phyloP scores from a whole-genome alignment of 2,329 filamentous ascomycete genomes.

The Paramyrothecium sp. region DNA sequence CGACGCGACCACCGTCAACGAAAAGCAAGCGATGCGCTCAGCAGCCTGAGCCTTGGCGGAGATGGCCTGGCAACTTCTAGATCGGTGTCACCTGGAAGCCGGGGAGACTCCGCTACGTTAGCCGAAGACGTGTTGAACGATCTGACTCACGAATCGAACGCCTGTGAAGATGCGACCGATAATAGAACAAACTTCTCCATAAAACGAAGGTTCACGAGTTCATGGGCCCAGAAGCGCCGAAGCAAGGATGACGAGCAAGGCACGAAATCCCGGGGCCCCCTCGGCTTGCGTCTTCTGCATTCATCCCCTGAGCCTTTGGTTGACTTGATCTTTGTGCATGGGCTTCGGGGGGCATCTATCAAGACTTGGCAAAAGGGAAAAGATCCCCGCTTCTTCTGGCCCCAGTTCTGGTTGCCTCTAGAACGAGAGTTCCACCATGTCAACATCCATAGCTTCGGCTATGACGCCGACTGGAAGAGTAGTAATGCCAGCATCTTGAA shows the following conservation, averaged over 20 bases:
- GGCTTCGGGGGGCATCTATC: slow-evolving; percentile 35
- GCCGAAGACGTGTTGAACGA: too few relatives aligned
- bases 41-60: background rate
- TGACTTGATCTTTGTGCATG: slow-evolving; percentile 41
- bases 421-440: slow-evolving; percentile 25
- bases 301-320: slow-evolving; percentile 25
- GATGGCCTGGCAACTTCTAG: background rate
- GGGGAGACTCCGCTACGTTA: background rate
- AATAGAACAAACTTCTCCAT: background rate
- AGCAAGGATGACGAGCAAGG: background rate
- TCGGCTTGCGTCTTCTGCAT: slow-evolving; percentile 23
- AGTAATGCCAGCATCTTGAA: slow-evolving; percentile 15
- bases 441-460: slow-evolving; percentile 28
- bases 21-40: background rate
- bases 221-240: background rate
- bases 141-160: background rate
- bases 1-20: background rate
- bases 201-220: background rate
- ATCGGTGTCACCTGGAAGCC: background rate
- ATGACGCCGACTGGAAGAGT: slow-evolving; percentile 25
- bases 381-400: slow-evolving; percentile 34
- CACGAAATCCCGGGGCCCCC: slow-evolving; percentile 12
- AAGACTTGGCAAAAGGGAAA: slow-evolving; percentile 37
- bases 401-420: slow-evolving; percentile 33
- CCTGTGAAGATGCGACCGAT: background rate